Evolutionary conservation across 805 yeast species (phyloP).

Genomic region (Pichia eremophila): DNA sequence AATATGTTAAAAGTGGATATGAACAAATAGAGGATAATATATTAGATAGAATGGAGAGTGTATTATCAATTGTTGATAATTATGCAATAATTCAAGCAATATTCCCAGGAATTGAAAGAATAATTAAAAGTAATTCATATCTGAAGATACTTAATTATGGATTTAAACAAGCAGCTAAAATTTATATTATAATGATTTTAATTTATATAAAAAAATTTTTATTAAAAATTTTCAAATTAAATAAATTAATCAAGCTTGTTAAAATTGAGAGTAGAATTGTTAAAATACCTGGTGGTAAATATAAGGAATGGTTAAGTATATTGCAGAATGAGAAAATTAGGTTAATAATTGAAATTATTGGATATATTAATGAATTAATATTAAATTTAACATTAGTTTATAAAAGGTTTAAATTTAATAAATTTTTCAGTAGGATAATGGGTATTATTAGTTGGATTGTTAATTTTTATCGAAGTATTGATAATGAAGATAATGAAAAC

Average conservation of each 20-base stretch:
- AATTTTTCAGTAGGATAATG: slow-evolving; percentile 13
- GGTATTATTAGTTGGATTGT: slow-evolving; percentile 23
- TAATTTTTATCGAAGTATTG: slow-evolving; percentile 21
- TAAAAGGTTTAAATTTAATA: slow-evolving; percentile 16
- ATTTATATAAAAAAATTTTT: slow-evolving; percentile 21
- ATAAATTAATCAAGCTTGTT: slow-evolving; percentile 13
- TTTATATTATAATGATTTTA: slow-evolving; percentile 22
- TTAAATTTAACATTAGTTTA: slow-evolving; percentile 20
- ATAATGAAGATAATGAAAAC: slow-evolving; percentile 17
- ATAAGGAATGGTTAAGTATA: slow-evolving; percentile 12
- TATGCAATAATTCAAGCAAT: slow-evolving; percentile 21
- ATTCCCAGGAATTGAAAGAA: slow-evolving; percentile 9
- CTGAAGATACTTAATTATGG: slow-evolving; percentile 12
- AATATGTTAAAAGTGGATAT: slow-evolving; percentile 2
- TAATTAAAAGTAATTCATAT: neutral
- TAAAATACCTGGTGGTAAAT: neutral
- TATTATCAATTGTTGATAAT: slow-evolving; percentile 22
- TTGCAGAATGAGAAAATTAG: slow-evolving; percentile 20
- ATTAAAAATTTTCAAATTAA: slow-evolving; percentile 15
- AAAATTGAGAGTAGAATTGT: slow-evolving; percentile 18
- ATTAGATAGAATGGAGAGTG: slow-evolving; percentile 16
- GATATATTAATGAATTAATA: slow-evolving; percentile 24
- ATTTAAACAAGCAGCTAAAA: slow-evolving; percentile 17
- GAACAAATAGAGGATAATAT: slow-evolving; percentile 13
- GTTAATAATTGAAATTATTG: slow-evolving; percentile 20